Percentiles rank a stretch among this genome's conserved stretches.
These are phyloP conservation scores for Coemansia sp. DNA, from an alignment of 192 early-diverging fungal genomes.

Conservation along the genomic window DNA sequence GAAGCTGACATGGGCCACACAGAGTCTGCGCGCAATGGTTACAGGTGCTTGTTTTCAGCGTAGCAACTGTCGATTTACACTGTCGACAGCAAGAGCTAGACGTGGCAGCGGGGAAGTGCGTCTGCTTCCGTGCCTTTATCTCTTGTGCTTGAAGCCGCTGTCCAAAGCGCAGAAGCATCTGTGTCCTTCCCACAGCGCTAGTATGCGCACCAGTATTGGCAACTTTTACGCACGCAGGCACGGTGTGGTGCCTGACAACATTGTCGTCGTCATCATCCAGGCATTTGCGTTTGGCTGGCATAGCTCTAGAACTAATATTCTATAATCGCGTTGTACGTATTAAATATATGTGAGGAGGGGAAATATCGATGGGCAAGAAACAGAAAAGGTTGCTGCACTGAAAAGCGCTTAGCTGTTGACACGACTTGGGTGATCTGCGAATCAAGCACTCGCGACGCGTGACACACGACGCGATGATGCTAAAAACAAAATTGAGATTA, in stretches of 20 bases:
- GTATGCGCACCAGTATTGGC: slow-evolving; percentile 25
- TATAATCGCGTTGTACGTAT: background rate
- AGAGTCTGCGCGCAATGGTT: slow-evolving; percentile 26
- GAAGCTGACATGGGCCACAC: slow-evolving; percentile 25
- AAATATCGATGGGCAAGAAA: background rate
- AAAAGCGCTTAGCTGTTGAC: background rate
- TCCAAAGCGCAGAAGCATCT: slow-evolving; percentile 48
- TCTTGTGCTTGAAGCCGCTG: slow-evolving; percentile 31
- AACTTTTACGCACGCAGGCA: slow-evolving; percentile 10
- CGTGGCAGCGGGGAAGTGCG: too few species aligned
- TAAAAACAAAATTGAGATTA: background rate
- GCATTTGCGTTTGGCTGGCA: slow-evolving; percentile 37
- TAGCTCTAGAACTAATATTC: background rate
- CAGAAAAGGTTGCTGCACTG: background rate
- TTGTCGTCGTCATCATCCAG: slow-evolving; percentile 14
- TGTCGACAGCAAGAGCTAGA: slow-evolving; percentile 17
- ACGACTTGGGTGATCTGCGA: background rate
- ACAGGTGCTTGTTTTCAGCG: slow-evolving; percentile 10
- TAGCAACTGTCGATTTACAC: slow-evolving; percentile 3
- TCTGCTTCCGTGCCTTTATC: slow-evolving; percentile 3
- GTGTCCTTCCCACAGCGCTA: slow-evolving; percentile 21
- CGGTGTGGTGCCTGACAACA: background rate
- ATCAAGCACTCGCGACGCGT: background rate
- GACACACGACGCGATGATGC: slow-evolving; percentile 3
- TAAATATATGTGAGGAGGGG: background rate